Evolutionary conservation across 345 rosid genomes (phyloP).

Genomic region (Limnanthes douglasii): DNA sequence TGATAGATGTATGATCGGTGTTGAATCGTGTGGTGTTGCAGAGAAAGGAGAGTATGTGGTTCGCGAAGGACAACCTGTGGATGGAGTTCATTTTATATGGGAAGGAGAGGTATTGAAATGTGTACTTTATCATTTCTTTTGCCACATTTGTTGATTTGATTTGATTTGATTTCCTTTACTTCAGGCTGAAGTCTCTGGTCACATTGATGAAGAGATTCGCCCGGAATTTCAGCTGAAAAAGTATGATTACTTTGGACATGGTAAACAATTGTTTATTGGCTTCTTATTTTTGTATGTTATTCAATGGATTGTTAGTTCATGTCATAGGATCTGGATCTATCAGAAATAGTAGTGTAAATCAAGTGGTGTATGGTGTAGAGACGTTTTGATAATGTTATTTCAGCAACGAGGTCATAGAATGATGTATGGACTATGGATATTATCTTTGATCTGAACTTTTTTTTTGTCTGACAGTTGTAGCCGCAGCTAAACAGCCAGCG

Average conservation of each 20-base stretch:
- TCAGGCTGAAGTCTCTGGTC: conserved; percentile 72
- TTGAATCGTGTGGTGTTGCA: conserved; percentile 20
- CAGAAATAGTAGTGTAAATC: too few species aligned
- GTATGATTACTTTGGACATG: conserved; percentile 83
- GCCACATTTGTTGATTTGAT: background rate
- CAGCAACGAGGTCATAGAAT: too few species aligned
- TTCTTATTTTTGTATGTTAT: background rate
- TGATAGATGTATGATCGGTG: too few species aligned
- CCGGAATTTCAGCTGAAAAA: conserved; percentile 59
- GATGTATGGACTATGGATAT: too few species aligned
- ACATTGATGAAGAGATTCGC: conserved; percentile 44
- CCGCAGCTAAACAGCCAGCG: conserved; percentile 36
- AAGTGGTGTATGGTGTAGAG: too few species aligned
- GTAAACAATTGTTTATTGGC: conserved; percentile 18
- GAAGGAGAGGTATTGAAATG: conserved; percentile 56
- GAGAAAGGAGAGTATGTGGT: conserved; percentile 61
- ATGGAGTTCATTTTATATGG: conserved; percentile 78
- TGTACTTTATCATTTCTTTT: background rate
- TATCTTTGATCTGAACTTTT: too few species aligned
- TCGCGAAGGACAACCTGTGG: conserved; percentile 57
- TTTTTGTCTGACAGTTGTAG: conserved; percentile 25
- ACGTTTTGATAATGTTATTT: too few species aligned
- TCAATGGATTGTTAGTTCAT: too few species aligned
- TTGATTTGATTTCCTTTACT: background rate
- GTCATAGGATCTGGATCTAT: too few species aligned